Conservation (phyloP, 2,329 filamentous ascomycete genomes). For the Juglanconis oblonga region DNA sequence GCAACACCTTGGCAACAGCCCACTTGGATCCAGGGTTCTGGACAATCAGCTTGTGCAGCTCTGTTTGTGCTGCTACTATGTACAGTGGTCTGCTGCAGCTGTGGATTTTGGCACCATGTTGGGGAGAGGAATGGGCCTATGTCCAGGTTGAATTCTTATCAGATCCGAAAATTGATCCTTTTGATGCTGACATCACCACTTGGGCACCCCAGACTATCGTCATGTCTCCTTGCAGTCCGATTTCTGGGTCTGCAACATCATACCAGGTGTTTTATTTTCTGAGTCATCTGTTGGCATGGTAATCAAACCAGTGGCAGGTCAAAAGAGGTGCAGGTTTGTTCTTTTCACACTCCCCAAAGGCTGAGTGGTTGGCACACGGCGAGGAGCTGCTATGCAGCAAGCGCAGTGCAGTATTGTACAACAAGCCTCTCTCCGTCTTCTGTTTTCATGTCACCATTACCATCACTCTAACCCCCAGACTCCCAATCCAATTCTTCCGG, state of each 20-base stretch:
- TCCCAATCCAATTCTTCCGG: background rate
- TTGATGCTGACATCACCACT: conserved; percentile 1
- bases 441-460: too few relatives aligned
- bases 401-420: too few relatives aligned
- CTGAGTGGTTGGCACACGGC: too few relatives aligned
- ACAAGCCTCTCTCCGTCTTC: too few relatives aligned
- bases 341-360: too few relatives aligned
- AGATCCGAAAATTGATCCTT: background rate
- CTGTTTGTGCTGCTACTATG: background rate
- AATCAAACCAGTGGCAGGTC: background rate
- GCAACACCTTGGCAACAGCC: background rate
- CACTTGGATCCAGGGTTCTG: background rate
- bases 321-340: background rate
- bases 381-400: too few relatives aligned
- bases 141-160: conserved; percentile 5
- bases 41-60: background rate
- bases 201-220: too few relatives aligned
- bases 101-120: background rate
- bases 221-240: background rate
- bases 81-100: background rate
- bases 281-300: background rate
- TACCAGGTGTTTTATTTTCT: background rate
- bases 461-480: too few relatives aligned
- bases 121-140: background rate
- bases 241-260: background rate